These are phyloP conservation scores for Saccharomycopsis hybrid DNA, from an alignment of 1,139 yeast species.

Conservation along the genomic window DNA sequence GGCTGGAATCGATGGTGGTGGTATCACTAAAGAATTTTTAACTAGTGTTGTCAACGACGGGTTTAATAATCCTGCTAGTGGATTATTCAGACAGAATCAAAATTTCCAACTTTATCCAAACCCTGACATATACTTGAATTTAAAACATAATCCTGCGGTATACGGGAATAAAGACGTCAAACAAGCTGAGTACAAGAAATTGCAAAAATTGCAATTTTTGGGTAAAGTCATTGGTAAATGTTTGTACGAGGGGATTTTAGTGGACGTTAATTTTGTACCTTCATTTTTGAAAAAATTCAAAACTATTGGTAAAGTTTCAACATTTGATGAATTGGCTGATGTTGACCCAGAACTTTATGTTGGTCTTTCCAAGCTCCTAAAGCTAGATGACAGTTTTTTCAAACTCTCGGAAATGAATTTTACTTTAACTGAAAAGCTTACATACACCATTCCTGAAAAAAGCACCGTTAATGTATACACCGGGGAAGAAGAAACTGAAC, in stretches of 20 bases:
- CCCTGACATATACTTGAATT: slow-evolving; percentile 44
- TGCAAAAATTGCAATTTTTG: slow-evolving; percentile 50
- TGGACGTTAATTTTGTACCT: slow-evolving; percentile 82
- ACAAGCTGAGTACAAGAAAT: slow-evolving; percentile 28
- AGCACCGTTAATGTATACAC: neutral
- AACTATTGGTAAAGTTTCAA: slow-evolving; percentile 29
- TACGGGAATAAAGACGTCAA: slow-evolving; percentile 19
- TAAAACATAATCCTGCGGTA: slow-evolving; percentile 25
- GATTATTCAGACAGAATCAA: slow-evolving; percentile 47
- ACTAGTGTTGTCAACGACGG: slow-evolving; percentile 70
- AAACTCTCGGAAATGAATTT: slow-evolving; percentile 55
- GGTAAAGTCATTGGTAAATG: slow-evolving; percentile 89
- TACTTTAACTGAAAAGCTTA: slow-evolving; percentile 45
- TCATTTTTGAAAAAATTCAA: slow-evolving; percentile 77
- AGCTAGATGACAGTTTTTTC: slow-evolving; percentile 52
- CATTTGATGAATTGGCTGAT: slow-evolving; percentile 73
- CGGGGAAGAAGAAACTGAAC: neutral
- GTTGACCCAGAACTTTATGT: slow-evolving; percentile 64
- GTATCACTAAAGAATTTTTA: slow-evolving; percentile 84
- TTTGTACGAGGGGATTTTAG: slow-evolving; percentile 73
- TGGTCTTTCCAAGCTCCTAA: slow-evolving; percentile 57
- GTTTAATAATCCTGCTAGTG: slow-evolving; percentile 39
- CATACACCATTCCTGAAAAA: slow-evolving; percentile 24
- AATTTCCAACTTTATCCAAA: slow-evolving; percentile 70
- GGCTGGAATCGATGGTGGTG: slow-evolving; percentile 97